Base-by-base conservation (phyloP, 805 yeast species). In the Saturnispora silvae region DNA sequence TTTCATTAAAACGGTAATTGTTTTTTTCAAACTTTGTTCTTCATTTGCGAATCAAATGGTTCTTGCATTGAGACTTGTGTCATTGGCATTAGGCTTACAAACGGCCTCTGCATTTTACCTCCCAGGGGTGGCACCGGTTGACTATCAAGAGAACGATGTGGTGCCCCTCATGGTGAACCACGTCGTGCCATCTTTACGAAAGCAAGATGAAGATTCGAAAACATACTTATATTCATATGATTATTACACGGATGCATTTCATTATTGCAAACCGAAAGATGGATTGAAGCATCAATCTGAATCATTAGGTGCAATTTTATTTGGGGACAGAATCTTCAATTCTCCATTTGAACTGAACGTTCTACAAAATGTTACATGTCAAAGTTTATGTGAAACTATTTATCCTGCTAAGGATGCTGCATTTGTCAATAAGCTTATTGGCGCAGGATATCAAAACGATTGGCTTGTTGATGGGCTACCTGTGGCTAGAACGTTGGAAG, bases 381-480 rank as follows among this genome's bases (percentile, higher is more conserved):
- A 65, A 37, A 47, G 55, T n/a, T 62, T 87, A 37, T 92, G 98
- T 61, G 49, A 67, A 1, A 40, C 69, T 3, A 49, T 68, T 2
- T 85, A 82, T 55, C 68, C 79, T 27, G 68, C 70, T 22, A 57
- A 72, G 1, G 95, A 85, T 53, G 70, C 83, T 3, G 66, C 68
- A 4, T 87, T 89, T 53, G 81, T 87, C 34, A 78, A 79, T 53
- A 70, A 81, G 50, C 72, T 81, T 51, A 81, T 92, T 47, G 68
- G 77, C 46, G 84, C 87, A 33, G 87, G 86, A 3, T 92, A 83
- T 57, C 73, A 70, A 52, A 83, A 84, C 59, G 89, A 89, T 56
- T 89, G 97, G 97, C 66, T 87, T 37, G 63, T 92, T 40, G 98
- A 92, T 56, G 96, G 96, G 2, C 72, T 92, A 48, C 98, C 98